Evolutionary conservation across 106 monocot genomes (phyloP).

Genomic region (Allium fistulosum): DNA sequence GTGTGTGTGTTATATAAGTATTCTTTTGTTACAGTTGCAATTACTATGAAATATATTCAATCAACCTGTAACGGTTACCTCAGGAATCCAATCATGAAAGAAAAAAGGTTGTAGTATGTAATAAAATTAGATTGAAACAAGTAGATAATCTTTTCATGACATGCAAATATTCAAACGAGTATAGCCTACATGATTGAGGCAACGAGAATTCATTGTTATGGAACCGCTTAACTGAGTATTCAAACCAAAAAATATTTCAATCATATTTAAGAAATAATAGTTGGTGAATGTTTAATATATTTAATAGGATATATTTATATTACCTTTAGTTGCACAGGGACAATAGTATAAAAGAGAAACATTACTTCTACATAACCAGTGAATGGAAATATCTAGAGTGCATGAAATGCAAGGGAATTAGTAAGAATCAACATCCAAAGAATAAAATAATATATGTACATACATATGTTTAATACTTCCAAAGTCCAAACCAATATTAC

Average conservation of each 20-base stretch:
- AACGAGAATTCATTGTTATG: constrained; percentile 76
- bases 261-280: background rate
- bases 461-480: too few relatives aligned
- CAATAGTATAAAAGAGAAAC: constrained; percentile 88
- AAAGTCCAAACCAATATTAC: too few relatives aligned
- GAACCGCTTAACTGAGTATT: constrained; percentile 64
- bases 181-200: constrained; percentile 96
- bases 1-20: too few relatives aligned
- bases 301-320: background rate
- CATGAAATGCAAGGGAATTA: background rate
- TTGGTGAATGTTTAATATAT: too few relatives aligned
- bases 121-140: too few relatives aligned
- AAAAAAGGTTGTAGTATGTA: background rate
- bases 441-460: too few relatives aligned
- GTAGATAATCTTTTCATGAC: constrained; percentile 66
- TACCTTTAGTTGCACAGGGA: constrained; percentile 85
- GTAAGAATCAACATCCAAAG: too few relatives aligned
- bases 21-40: constrained; percentile 42
- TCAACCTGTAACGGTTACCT: constrained; percentile 50
- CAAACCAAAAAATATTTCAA: background rate
- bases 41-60: constrained; percentile 84
- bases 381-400: constrained; percentile 61
- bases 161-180: constrained; percentile 83
- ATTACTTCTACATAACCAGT: constrained; percentile 62
- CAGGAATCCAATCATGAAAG: background rate